Percentiles rank a stretch among this genome's conserved stretches.
phyloP scores from a whole-genome alignment of 805 yeast genomes.

The Lachancea nothofagi region DNA sequence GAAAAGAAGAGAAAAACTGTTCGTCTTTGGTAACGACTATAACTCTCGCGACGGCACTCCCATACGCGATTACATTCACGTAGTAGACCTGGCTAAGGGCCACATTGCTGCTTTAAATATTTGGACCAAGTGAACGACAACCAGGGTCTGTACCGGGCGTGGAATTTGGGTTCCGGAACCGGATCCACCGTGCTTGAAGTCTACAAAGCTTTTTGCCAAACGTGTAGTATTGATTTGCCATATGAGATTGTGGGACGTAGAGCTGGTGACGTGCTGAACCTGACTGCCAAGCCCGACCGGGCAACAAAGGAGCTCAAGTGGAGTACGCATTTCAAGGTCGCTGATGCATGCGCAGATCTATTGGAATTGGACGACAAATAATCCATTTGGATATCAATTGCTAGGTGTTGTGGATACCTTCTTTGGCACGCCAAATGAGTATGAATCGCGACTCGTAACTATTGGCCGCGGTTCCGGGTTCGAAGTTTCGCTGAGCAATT shows the following conservation, averaged over 20 bases:
- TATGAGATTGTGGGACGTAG: conserved; percentile 62
- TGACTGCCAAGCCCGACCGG: conserved; percentile 65
- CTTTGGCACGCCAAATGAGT: conserved; percentile 17
- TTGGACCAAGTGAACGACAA: conserved; percentile 33
- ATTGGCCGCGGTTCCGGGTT: conserved; percentile 31
- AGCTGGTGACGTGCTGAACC: conserved; percentile 69
- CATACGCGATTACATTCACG: conserved; percentile 76
- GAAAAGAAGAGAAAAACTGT: conserved; percentile 59
- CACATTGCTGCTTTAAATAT: conserved; percentile 66
- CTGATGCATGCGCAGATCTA: conserved; percentile 61
- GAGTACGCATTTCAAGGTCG: conserved; percentile 51
- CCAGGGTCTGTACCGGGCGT: conserved; percentile 57
- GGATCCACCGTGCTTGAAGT: conserved; percentile 79
- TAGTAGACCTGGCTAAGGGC: conserved; percentile 72
- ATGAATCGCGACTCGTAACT: conserved; percentile 26
- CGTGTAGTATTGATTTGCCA: conserved; percentile 60
- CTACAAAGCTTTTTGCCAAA: conserved; percentile 55
- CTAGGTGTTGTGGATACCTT: conserved; percentile 24
- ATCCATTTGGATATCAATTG: conserved; percentile 55
- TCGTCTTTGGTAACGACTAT: conserved; percentile 70
- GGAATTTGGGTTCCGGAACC: conserved; percentile 79
- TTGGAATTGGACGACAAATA: conserved; percentile 71
- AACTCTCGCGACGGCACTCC: conserved; percentile 74
- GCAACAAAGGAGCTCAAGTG: conserved; percentile 64
- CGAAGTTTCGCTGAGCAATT: conserved; percentile 41